Evolutionary conservation across 2,329 filamentous ascomycete genomes (phyloP).

Genomic region (Ophiocordyceps camponoti-leonardi): DNA sequence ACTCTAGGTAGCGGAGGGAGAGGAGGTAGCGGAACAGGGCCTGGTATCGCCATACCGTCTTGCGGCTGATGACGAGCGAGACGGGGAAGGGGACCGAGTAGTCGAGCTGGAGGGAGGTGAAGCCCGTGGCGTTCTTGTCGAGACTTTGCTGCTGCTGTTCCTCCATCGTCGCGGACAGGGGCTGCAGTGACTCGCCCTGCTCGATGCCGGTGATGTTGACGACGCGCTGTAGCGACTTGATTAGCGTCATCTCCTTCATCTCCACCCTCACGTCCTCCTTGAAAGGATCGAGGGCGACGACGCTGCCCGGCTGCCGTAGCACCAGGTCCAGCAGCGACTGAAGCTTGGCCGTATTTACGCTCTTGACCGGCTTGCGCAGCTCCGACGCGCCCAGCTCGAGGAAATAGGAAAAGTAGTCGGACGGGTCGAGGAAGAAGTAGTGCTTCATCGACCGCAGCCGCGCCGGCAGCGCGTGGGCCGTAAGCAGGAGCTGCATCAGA

Average conservation of each 20-base stretch:
- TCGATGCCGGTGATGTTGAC: constrained; percentile 95
- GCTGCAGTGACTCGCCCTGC: constrained; percentile 67
- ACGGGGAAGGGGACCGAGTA: constrained; percentile 90
- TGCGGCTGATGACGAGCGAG: constrained; percentile 85
- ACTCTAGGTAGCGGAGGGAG: constrained; percentile 77
- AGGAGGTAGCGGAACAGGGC: constrained; percentile 88
- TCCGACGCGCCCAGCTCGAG: constrained; percentile 82
- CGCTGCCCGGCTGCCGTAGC: constrained; percentile 85
- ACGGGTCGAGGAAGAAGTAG: constrained; percentile 96
- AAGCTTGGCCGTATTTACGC: constrained; percentile 81
- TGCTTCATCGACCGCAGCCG: constrained; percentile 85
- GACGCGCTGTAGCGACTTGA: constrained; percentile 86
- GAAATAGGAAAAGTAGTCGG: constrained; percentile 97
- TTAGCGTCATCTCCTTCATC: constrained; percentile 89
- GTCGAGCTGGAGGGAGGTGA: constrained; percentile 84
- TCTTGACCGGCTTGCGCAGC: constrained; percentile 73
- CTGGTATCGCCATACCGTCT: constrained; percentile 94
- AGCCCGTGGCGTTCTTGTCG: constrained; percentile 76
- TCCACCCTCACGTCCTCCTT: constrained; percentile 97
- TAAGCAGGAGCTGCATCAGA: constrained; percentile 75
- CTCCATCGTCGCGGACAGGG: constrained; percentile 30
- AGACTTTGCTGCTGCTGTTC: constrained; percentile 18
- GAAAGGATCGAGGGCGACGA: constrained; percentile 87
- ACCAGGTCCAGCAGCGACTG: constrained; percentile 94
- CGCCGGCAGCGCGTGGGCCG: constrained; percentile 77